Conservation (phyloP, 371 early-diverging fungal genomes). For the Mortierella sp. region DNA sequence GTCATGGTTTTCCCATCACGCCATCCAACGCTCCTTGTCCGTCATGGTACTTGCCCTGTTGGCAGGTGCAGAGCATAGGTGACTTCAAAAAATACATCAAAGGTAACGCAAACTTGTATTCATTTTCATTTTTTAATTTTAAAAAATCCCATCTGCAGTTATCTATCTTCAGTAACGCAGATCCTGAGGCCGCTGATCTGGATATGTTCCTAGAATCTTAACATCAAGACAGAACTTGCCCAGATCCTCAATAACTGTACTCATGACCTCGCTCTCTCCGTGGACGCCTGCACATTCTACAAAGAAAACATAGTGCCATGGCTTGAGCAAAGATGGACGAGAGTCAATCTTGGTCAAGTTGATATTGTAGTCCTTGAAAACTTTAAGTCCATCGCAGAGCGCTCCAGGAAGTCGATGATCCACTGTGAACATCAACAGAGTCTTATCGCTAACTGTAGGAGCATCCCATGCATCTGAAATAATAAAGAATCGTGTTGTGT, state of each 20-base stretch:
- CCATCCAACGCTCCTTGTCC: constrained; percentile 3
- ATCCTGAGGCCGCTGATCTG: constrained; percentile 72
- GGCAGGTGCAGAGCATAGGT: no score
- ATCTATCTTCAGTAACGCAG: constrained; percentile 3
- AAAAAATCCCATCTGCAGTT: no score
- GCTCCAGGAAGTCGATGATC: constrained; percentile 94
- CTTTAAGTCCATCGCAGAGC: constrained; percentile 85
- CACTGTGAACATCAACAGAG: constrained; percentile 85
- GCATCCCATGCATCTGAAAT: constrained; percentile 80
- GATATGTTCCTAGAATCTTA: constrained; percentile 87
- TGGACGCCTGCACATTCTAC: constrained; percentile 89
- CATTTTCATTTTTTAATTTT: constrained; percentile 4
- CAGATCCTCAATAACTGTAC: constrained; percentile 71
- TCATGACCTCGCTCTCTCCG: constrained; percentile 74
- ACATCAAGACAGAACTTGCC: constrained; percentile 81
- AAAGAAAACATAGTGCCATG: constrained; percentile 95
- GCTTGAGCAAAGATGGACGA: constrained; percentile 83
- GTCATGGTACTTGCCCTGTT: no score
- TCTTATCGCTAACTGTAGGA: constrained; percentile 83
- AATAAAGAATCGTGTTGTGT: constrained; percentile 93
- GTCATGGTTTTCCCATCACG: constrained; percentile 2
- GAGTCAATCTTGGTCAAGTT: constrained; percentile 95
- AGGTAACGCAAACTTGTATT: background rate
- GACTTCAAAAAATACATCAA: background rate
- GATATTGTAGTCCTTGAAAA: constrained; percentile 84